phyloP scores from a whole-genome alignment of 140 eudicot genomes.

The Anethum foeniculum region DNA sequence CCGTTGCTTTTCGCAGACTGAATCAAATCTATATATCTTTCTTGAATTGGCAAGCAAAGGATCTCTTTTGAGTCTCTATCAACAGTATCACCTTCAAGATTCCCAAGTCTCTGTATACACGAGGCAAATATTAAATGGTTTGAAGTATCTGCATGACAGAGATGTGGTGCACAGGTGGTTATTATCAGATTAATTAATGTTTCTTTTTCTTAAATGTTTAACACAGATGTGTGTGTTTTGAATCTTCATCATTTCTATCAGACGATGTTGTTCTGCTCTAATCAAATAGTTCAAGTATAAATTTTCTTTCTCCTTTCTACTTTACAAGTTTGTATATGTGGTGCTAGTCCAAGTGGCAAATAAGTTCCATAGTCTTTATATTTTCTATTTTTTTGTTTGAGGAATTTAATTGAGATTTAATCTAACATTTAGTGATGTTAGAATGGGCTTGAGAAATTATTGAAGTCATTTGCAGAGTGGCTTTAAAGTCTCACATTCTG shows the following conservation, averaged over 20 bases:
- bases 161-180: conserved; percentile 79
- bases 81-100: conserved; percentile 58
- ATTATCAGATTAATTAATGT: conserved; percentile 6
- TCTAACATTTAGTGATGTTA: background rate
- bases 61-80: conserved; percentile 65
- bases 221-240: background rate
- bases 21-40: conserved; percentile 66
- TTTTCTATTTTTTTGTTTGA: background rate
- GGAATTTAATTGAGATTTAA: background rate
- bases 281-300: background rate
- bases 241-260: background rate
- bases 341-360: background rate
- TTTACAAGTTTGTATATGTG: background rate
- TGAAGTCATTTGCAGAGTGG: background rate
- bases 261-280: background rate
- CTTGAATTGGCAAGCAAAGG: conserved; percentile 88
- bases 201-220: background rate
- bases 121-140: conserved; percentile 75
- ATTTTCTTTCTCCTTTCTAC: background rate
- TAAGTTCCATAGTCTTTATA: background rate
- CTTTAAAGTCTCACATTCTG: conserved; percentile 8
- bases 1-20: conserved; percentile 43
- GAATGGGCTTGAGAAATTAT: background rate
- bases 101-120: conserved; percentile 73
- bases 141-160: conserved; percentile 76